These are phyloP conservation scores for Ogataea hybrid DNA, from an alignment of 1,139 yeast genomes.

Conservation along the genomic window DNA sequence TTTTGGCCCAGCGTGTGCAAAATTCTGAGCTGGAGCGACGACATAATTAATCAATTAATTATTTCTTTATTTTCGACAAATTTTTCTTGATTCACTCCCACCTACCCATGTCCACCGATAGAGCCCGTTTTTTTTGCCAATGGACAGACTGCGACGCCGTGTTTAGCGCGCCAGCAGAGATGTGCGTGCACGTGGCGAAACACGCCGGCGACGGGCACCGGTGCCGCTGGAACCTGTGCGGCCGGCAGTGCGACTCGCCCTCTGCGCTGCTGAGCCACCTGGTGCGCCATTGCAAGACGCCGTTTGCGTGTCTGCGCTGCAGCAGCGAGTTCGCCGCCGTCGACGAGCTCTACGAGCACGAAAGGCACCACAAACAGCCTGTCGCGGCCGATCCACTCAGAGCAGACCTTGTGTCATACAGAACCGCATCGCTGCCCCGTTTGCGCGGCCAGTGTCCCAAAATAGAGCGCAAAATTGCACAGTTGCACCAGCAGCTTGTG, in stretches of 20 bases:
- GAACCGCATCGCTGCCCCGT: not conserved
- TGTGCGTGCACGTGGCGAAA: constrained; percentile 15
- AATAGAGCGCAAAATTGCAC: constrained; percentile 4
- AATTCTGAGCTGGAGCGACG: constrained; percentile 55
- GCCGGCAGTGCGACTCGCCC: constrained; percentile 26
- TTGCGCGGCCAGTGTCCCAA: constrained; percentile 7
- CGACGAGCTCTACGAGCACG: constrained; percentile 7
- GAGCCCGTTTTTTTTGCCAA: constrained; percentile 4
- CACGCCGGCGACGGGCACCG: constrained; percentile 13
- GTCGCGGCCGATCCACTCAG: not conserved
- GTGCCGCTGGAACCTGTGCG: constrained; percentile 41
- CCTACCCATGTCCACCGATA: constrained; percentile 1
- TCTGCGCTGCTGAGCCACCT: constrained; percentile 26
- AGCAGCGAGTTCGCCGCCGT: constrained; percentile 51
- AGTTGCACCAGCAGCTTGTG: constrained; percentile 1
- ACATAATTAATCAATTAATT: constrained; percentile 35
- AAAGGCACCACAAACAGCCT: not conserved
- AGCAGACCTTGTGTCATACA: not conserved
- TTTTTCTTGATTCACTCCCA: constrained; percentile 4
- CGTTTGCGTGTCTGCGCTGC: constrained; percentile 39
- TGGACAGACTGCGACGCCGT: constrained; percentile 3
- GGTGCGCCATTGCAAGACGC: constrained; percentile 62
- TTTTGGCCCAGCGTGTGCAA: constrained; percentile 58
- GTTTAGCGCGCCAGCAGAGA: constrained; percentile 5
- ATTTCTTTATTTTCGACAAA: constrained; percentile 5